Conservation (phyloP, 805 yeast genomes). For the Candida ipomoeae region DNA sequence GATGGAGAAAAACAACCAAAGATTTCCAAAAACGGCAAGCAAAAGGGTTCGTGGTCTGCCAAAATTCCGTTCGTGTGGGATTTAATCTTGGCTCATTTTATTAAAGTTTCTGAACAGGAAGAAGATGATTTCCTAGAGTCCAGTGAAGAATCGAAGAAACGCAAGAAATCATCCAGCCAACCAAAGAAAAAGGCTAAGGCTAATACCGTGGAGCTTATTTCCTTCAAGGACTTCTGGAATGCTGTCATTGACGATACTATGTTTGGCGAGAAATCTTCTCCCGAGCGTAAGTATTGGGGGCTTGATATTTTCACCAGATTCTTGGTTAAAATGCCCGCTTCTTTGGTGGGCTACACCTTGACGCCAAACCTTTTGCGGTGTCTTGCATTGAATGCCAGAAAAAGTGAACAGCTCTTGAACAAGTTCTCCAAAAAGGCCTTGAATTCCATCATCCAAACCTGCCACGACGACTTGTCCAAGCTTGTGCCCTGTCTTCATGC, state of each 20-base stretch:
- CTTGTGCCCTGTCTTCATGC: slow-evolving; percentile 31
- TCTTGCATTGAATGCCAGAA: slow-evolving; percentile 71
- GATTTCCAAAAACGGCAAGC: slow-evolving; percentile 34
- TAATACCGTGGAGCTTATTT: slow-evolving; percentile 28
- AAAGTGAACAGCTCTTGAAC: slow-evolving; percentile 59
- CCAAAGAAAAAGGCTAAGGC: slow-evolving; percentile 13
- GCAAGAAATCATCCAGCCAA: slow-evolving; percentile 21
- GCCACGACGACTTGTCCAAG: slow-evolving; percentile 35
- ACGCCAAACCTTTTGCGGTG: slow-evolving; percentile 68
- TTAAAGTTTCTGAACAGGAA: slow-evolving; percentile 7
- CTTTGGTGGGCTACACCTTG: slow-evolving; percentile 34
- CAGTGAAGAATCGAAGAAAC: slow-evolving; percentile 13
- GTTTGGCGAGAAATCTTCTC: slow-evolving; percentile 71
- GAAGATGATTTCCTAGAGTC: slow-evolving; percentile 19
- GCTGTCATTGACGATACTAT: slow-evolving; percentile 73
- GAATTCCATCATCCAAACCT: slow-evolving; percentile 35
- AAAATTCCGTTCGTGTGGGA: slow-evolving; percentile 76
- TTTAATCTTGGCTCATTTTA: slow-evolving; percentile 46
- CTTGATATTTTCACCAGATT: slow-evolving; percentile 63
- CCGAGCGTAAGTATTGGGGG: slow-evolving; percentile 85
- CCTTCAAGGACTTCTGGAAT: slow-evolving; percentile 68
- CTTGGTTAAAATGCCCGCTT: slow-evolving; percentile 22
- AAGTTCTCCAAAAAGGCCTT: slow-evolving; percentile 59
- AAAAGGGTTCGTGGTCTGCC: slow-evolving; percentile 71
- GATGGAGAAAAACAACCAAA: slow-evolving; percentile 14